A percentile compares a stretch with the other conserved stretches of the same genome.
Evolutionary conservation across 2,329 filamentous ascomycete species (phyloP).

Genomic region (Bipolaris gigantea): DNA sequence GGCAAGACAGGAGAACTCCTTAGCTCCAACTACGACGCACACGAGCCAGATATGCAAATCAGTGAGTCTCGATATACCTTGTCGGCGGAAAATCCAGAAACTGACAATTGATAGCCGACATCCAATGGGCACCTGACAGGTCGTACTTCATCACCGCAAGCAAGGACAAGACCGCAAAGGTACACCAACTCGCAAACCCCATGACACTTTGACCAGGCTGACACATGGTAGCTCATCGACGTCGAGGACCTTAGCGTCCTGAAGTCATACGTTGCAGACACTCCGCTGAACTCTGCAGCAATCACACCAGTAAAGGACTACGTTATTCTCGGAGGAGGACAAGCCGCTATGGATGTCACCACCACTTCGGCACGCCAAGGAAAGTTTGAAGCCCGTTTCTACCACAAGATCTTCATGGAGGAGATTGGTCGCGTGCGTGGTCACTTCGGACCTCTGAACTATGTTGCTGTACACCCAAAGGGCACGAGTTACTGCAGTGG

Average conservation of each 20-base stretch:
- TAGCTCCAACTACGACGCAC: constrained; percentile 75
- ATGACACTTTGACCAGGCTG: constrained; percentile 3
- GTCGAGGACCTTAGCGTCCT: constrained; percentile 84
- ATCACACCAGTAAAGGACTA: constrained; percentile 97
- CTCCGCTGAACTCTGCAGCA: constrained; percentile 91
- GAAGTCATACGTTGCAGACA: constrained; percentile 91
- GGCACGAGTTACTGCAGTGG: constrained; percentile 93
- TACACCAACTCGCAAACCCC: constrained; percentile 41
- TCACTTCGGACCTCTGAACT: constrained; percentile 96
- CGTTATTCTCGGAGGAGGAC: constrained; percentile 95
- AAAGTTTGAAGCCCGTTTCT: constrained; percentile 99
- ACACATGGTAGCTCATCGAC: constrained; percentile 67
- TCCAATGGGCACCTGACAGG: constrained; percentile 91
- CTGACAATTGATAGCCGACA: constrained; percentile 76
- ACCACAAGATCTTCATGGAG: constrained; percentile 99
- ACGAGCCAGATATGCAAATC: constrained; percentile 84
- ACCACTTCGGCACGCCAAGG: constrained; percentile 91
- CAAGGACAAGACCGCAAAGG: constrained; percentile 97
- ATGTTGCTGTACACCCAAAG: constrained; percentile 87
- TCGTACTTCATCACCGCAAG: constrained; percentile 98
- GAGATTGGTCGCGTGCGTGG: constrained; percentile 96
- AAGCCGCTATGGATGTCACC: constrained; percentile 98
- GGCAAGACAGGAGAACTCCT: constrained; percentile 85
- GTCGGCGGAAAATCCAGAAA: constrained; percentile 41
- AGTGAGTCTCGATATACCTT: constrained; percentile 39